Conservation (phyloP, 495 filamentous ascomycete genomes). For the Filosporella fistucella region DNA sequence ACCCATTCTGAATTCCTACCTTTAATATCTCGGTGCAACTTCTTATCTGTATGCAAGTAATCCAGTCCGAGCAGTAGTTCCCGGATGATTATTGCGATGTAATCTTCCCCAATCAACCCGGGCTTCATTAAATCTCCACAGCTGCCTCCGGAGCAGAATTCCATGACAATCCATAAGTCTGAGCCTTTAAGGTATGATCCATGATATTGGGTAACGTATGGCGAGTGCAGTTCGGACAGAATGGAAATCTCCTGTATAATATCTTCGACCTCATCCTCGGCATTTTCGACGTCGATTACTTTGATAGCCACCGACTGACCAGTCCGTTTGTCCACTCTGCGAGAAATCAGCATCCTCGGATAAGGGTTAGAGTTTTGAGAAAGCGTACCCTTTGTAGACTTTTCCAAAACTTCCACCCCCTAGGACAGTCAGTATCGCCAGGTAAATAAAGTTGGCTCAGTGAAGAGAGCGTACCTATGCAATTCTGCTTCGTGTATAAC, state of each 20-base stretch:
- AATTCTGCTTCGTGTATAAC: conserved; percentile 88
- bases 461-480: conserved; percentile 62
- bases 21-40: conserved; percentile 96
- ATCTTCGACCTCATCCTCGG: conserved; percentile 97
- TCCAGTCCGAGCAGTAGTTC: conserved; percentile 88
- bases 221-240: conserved; percentile 86
- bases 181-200: conserved; percentile 93
- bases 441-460: conserved; percentile 12
- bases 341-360: conserved; percentile 26
- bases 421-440: conserved; percentile 24
- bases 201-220: conserved; percentile 94
- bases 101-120: conserved; percentile 84
- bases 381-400: conserved; percentile 84
- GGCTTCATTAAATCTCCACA: conserved; percentile 90
- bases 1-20: conserved; percentile 52
- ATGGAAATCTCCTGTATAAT: conserved; percentile 98
- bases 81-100: conserved; percentile 89
- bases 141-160: conserved; percentile 90
- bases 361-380: not conserved
- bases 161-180: conserved; percentile 97
- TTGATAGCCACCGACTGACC: conserved; percentile 91
- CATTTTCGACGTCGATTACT: conserved; percentile 95
- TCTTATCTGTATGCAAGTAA: conserved; percentile 91
- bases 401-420: conserved; percentile 90
- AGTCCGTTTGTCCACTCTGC: conserved; percentile 76